Conservation (phyloP, 345 rosid genomes). For the Linum tenue region DNA sequence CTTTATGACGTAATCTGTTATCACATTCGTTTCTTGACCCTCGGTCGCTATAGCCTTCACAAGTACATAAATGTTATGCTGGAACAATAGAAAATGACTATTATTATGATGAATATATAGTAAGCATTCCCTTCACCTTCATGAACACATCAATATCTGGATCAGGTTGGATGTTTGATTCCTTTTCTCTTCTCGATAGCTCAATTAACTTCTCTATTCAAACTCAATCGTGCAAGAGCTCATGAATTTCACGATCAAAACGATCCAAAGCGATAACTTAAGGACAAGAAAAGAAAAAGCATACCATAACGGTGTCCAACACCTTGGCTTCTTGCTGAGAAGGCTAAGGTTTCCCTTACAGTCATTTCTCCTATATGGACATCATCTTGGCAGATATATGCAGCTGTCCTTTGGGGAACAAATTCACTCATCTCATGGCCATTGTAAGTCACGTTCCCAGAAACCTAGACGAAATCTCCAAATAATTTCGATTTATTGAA, state of each 20-base stretch:
- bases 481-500: background rate
- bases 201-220: conserved; percentile 55
- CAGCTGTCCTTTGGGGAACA: conserved; percentile 53
- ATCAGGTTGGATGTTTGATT: conserved; percentile 72
- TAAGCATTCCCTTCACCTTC: conserved; percentile 38
- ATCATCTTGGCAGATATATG: conserved; percentile 67
- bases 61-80: background rate
- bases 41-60: conserved; percentile 42
- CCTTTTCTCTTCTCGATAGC: conserved; percentile 71
- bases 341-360: conserved; percentile 67
- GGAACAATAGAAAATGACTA: background rate
- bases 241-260: background rate
- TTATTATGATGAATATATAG: background rate
- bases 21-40: conserved; percentile 49
- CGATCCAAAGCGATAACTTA: background rate
- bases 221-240: background rate
- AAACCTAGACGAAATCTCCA: conserved; percentile 23
- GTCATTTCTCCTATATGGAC: conserved; percentile 54
- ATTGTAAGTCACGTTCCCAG: conserved; percentile 57
- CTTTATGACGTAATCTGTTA: conserved; percentile 77
- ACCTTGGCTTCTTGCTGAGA: conserved; percentile 64
- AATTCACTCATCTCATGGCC: conserved; percentile 47
- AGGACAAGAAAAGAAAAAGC: background rate
- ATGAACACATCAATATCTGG: conserved; percentile 68
- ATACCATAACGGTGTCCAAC: conserved; percentile 59